Percentiles rank a stretch among this genome's conserved stretches.
Conservation (phyloP, 352 stramenopile species). For the Phytophthora sojae region DNA sequence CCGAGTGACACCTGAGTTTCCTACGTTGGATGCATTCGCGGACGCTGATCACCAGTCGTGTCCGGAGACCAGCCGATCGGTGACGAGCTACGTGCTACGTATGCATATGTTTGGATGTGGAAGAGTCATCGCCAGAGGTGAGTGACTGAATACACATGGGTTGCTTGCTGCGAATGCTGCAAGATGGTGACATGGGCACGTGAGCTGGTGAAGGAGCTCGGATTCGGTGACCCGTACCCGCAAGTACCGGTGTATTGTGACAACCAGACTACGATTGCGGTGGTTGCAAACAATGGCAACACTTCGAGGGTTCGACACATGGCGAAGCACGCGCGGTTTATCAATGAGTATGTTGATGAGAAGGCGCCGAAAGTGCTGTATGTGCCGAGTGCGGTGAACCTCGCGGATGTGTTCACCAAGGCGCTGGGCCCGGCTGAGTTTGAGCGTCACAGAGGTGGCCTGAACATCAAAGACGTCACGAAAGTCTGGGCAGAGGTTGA, state of each 20-base stretch:
- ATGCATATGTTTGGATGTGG: slow-evolving; percentile 10
- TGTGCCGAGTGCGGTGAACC: not conserved
- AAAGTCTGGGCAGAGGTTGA: not conserved
- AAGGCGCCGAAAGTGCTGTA: not conserved
- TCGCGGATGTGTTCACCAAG: slow-evolving; percentile 5
- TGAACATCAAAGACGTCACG: slow-evolving; percentile 3
- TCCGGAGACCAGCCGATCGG: slow-evolving; percentile 1
- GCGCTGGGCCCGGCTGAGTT: slow-evolving; percentile 2
- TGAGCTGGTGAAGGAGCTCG: not conserved
- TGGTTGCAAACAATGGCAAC: slow-evolving; percentile 9
- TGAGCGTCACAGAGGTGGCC: not conserved
- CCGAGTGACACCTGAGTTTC: not conserved
- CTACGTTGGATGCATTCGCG: not conserved
- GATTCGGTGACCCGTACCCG: not conserved
- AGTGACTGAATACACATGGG: slow-evolving; percentile 4
- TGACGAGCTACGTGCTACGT: slow-evolving; percentile 1
- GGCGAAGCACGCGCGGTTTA: slow-evolving; percentile 6
- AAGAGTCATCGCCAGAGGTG: slow-evolving; percentile 1
- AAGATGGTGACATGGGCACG: slow-evolving; percentile 9
- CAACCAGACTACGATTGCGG: slow-evolving; percentile 12
- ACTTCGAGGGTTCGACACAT: slow-evolving; percentile 7
- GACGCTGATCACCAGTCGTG: slow-evolving; percentile 10
- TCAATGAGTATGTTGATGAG: slow-evolving; percentile 7
- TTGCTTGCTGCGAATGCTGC: slow-evolving; percentile 2
- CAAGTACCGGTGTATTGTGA: slow-evolving; percentile 4